phyloP scores from a whole-genome alignment of 2,329 filamentous ascomycete species.

The Lachnellula suecica region DNA sequence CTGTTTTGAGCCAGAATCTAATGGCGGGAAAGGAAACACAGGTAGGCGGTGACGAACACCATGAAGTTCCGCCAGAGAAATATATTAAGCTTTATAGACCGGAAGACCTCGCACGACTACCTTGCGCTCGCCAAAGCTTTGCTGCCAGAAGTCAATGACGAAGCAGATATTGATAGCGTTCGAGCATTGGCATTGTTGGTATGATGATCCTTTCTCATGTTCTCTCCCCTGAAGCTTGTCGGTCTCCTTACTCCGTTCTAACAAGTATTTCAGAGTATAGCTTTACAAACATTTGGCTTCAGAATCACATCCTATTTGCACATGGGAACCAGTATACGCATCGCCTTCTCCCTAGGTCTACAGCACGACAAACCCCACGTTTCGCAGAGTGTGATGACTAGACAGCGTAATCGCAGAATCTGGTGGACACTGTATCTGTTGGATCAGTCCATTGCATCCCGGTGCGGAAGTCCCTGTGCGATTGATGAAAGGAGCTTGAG shows the following conservation, averaged over 20 bases:
- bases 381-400: constrained; percentile 16
- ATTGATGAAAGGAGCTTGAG: constrained; percentile 17
- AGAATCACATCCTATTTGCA: constrained; percentile 21
- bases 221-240: not conserved
- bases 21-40: not conserved
- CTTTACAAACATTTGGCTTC: constrained; percentile 17
- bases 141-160: constrained; percentile 18
- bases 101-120: constrained; percentile 15
- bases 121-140: constrained; percentile 18
- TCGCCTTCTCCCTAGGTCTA: constrained; percentile 20
- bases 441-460: constrained; percentile 18
- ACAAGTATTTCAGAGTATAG: constrained; percentile 9
- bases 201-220: not conserved
- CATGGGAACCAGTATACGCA: constrained; percentile 20
- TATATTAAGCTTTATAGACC: too few species aligned
- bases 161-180: constrained; percentile 23
- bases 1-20: not conserved
- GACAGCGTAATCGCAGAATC: constrained; percentile 18
- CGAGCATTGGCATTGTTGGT: constrained; percentile 19
- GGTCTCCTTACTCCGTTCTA: too few species aligned
- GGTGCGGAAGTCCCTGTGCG: constrained; percentile 18
- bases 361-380: constrained; percentile 18
- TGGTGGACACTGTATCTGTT: constrained; percentile 23
- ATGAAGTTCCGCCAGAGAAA: too few species aligned
- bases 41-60: too few species aligned